Base-by-base conservation (phyloP, 1,139 yeast species). In the Wickerhamomyces sp. region DNA sequence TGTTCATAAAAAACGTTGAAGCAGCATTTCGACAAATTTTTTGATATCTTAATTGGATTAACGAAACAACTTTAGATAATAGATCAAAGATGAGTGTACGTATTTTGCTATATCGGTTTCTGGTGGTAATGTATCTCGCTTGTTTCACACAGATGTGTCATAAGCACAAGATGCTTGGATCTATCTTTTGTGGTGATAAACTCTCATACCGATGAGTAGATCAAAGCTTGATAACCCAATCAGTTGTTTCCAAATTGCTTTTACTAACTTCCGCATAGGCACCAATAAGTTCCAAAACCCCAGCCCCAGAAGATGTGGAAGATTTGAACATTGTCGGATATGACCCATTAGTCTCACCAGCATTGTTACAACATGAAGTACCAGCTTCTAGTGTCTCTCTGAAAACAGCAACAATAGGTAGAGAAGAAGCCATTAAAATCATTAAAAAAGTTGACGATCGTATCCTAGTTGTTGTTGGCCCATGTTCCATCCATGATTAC, bases 401-500 rank as follows among this genome's bases (percentile, higher is more conserved):
- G 47, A 76, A 75, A 44, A 81, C 87, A 4, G 96, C 92, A 37
- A 70, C 81, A 42, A 66, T 67, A 49, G 96, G 95, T 44, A 79
- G 98, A 65, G 72, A 70, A 52, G 92, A 80, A 34, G 80, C 94
- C 38, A 75, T 80, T 44, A 75, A 77, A 28, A 83, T 90, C 45
- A 74, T 90, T 51, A 70, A 74, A 48, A 85, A 86, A 41, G 67
- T 72, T 49, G 90, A 85, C 56, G 96, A 88, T 74, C 79, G 89
- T 59, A 72, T 89, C 43, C 70, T 92, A 41, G 85, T 89, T 28
- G 72, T 82, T 39, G 94, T 92, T 40, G 96, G 98, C 3, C 98
- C 98, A 45, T 92, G 98, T 64, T 90, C 97, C 25, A 82, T 92
- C 55, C 98, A 92, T 63, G 97, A 92, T 64, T 78, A 94, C 44